Evolutionary conservation across 495 filamentous ascomycete species (phyloP), one percentile per base, ranked within the genome.

Genomic region (Penicillium alfredii): DNA sequence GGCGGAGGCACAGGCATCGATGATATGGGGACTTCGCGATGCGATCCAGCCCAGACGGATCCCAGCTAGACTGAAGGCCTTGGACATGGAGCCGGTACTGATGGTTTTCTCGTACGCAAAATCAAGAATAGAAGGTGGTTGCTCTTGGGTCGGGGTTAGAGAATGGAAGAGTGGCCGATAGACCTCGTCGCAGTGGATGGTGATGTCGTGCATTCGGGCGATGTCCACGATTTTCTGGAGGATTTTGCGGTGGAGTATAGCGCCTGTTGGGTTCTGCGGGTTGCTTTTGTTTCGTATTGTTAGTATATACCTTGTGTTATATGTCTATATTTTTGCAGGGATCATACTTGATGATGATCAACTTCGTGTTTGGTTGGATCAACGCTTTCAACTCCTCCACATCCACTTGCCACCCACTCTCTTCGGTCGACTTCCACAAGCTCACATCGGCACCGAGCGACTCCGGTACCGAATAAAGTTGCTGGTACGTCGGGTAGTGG

Each of bases 101-200:
- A 94, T 71, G 4, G 74, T 72, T 19, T 81, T 78, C 7, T 73
- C 56, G 56, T 92, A 93, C 3, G 78, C 77, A 7, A 93, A 58
- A 0, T 81, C 79, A 2, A 87, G 59, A n/a, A 81, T 60, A 0
- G 83, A 87, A 1, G 77, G 78, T 4, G 85, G 84, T 39, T 79
- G 78, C 5, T 74, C 66, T 0, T 61, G 14, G 37, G 68, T 51
- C 2, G 77, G 74, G 9, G 67, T 67, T 33, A 85, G 75, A 26
- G 71, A 76, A 64, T 94, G 88, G 71, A 89, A 94, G n/a, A 94
- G 66, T 0, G 88, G 88, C 4, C 85, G 76, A 55, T 93, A 94
- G 6, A 93, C 88, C 60, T 95, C 88, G 47, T 94, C 88, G 4
- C 77, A 73, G 33, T 88, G 67, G 13, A 94, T 62, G 17, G 69